Evolutionary conservation across 257 asterid genomes (phyloP).

Genomic region (Paraleonurus japonicus): DNA sequence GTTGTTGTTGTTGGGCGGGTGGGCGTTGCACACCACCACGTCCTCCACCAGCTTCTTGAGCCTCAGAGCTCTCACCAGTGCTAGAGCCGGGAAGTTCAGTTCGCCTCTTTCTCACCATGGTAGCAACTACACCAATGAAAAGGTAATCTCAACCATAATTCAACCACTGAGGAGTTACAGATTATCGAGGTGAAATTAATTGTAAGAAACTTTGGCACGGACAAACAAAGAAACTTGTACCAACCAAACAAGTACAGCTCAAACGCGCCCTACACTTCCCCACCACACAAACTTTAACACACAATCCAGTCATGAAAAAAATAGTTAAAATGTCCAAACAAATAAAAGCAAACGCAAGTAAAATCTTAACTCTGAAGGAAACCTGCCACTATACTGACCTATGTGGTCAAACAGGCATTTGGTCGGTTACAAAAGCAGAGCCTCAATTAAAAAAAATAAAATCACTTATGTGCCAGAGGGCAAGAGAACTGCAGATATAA

Average conservation of each 20-base stretch:
- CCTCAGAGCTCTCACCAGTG: conserved; percentile 56
- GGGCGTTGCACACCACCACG: conserved; percentile 56
- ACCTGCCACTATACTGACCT: background rate
- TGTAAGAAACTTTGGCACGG: background rate
- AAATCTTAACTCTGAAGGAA: background rate
- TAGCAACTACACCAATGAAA: conserved; percentile 33
- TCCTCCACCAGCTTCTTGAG: conserved; percentile 52
- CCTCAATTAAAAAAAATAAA: background rate
- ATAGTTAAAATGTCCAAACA: background rate
- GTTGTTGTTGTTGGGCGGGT: conserved; percentile 43
- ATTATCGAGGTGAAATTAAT: background rate
- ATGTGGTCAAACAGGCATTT: background rate
- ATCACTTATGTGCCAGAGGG: background rate
- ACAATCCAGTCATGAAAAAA: background rate
- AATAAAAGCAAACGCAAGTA: background rate
- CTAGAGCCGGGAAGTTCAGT: conserved; percentile 53
- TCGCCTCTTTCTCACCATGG: conserved; percentile 80
- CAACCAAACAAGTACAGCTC: background rate
- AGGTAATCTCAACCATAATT: conserved; percentile 3
- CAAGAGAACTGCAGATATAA: background rate
- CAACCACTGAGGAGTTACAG: background rate
- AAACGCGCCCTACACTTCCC: background rate
- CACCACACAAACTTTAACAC: background rate
- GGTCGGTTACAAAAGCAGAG: background rate
- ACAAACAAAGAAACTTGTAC: background rate